These are phyloP conservation scores for Thermothielavioides terrestris DNA, from an alignment of 495 filamentous ascomycete species.

Conservation along the genomic window DNA sequence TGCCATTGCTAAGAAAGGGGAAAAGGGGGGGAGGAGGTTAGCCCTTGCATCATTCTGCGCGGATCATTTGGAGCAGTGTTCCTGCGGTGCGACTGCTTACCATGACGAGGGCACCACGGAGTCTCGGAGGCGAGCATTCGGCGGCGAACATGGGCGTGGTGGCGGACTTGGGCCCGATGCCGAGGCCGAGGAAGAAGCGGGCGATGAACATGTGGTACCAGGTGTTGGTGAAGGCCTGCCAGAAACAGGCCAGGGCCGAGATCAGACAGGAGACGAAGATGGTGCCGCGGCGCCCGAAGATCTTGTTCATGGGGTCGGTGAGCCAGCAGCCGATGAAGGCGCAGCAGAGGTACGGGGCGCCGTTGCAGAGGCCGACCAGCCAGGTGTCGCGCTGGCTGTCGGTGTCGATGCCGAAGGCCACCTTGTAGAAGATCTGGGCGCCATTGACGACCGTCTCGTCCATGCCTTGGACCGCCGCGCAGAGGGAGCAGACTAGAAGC, in stretches of 20 bases:
- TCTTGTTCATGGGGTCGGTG: constrained; percentile 60
- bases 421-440: constrained; percentile 60
- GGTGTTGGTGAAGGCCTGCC: constrained; percentile 53
- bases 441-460: constrained; percentile 66
- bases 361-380: constrained; percentile 43
- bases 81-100: constrained; percentile 15
- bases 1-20: constrained; percentile 26
- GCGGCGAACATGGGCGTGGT: constrained; percentile 67
- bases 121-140: constrained; percentile 62
- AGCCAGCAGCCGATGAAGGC: constrained; percentile 55
- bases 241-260: constrained; percentile 50
- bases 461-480: constrained; percentile 69
- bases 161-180: constrained; percentile 55
- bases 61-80: too few species aligned
- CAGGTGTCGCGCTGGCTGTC: constrained; percentile 43
- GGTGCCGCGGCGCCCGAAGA: constrained; percentile 54
- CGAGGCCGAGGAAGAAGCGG: constrained; percentile 60
- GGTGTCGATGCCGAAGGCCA: constrained; percentile 34
- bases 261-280: constrained; percentile 62
- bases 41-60: too few species aligned
- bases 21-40: background rate
- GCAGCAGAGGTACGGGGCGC: constrained; percentile 43
- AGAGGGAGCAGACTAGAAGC: constrained; percentile 64
- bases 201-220: constrained; percentile 55
- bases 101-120: constrained; percentile 77